Evolutionary conservation across 352 stramenopile species (phyloP).

Genomic region (Phytophthora hybrid): DNA sequence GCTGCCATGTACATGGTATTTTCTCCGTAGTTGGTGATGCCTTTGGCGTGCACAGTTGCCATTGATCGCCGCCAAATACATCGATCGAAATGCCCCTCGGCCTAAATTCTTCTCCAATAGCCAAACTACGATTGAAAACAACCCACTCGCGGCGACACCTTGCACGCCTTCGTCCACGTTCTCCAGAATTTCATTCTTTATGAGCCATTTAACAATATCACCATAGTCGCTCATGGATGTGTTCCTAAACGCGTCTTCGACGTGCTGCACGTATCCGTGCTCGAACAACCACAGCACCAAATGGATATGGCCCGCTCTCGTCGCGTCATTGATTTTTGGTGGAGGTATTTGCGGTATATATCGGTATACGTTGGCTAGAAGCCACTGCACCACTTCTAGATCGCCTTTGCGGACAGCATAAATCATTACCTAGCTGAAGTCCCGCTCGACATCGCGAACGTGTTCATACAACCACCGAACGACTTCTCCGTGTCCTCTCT

Average conservation of each 20-base stretch:
- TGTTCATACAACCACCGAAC: conserved; percentile 35
- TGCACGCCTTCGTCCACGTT: conserved; percentile 36
- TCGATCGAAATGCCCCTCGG: conserved; percentile 21
- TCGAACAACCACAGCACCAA: conserved; percentile 38
- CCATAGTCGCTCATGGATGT: conserved; percentile 36
- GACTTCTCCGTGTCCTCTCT: conserved; percentile 28
- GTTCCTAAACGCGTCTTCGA: conserved; percentile 33
- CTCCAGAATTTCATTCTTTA: conserved; percentile 29
- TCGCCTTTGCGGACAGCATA: conserved; percentile 37
- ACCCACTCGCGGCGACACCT: conserved; percentile 19
- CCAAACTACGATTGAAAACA: conserved; percentile 25
- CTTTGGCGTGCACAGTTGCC: conserved; percentile 33
- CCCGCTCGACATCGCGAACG: conserved; percentile 16
- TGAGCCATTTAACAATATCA: conserved; percentile 44
- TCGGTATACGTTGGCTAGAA: conserved; percentile 32
- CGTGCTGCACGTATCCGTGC: conserved; percentile 33
- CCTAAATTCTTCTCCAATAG: conserved; percentile 31
- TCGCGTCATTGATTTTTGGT: conserved; percentile 36
- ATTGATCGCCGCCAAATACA: conserved; percentile 35
- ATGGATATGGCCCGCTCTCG: conserved; percentile 31
- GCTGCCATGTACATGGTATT: conserved; percentile 38
- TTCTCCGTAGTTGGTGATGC: conserved; percentile 22
- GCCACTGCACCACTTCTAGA: conserved; percentile 35
- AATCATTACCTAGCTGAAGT: conserved; percentile 26
- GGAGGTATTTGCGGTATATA: conserved; percentile 23